Conservation (phyloP, 192 early-diverging fungal species). For the Irineochytrium annulatum region DNA sequence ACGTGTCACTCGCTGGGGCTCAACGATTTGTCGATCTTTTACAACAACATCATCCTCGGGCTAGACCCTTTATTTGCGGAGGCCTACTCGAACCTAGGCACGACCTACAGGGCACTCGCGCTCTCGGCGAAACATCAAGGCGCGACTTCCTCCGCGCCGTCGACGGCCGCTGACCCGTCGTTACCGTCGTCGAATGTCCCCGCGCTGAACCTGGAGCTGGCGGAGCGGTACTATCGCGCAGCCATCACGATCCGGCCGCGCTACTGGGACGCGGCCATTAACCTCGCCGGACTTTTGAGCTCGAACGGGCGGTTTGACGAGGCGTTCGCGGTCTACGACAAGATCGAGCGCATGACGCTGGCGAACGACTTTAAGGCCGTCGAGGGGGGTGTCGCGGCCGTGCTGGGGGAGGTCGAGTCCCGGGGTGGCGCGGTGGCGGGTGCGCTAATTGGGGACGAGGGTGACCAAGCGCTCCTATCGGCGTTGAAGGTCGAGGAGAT, state of each 20-base stretch:
- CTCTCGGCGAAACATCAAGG: too few species aligned
- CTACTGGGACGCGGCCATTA: slow-evolving; percentile 91
- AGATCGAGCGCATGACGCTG: slow-evolving; percentile 58
- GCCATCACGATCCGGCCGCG: slow-evolving; percentile 80
- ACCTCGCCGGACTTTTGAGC: slow-evolving; percentile 78
- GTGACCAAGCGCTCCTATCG: background rate
- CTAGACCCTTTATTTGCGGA: slow-evolving; percentile 85
- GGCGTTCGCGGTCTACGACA: slow-evolving; percentile 77
- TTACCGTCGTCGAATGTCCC: too few species aligned
- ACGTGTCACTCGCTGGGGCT: slow-evolving; percentile 77
- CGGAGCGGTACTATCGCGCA: slow-evolving; percentile 79
- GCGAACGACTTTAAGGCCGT: slow-evolving; percentile 27
- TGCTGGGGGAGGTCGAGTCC: too few species aligned
- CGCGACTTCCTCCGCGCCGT: background rate
- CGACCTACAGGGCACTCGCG: slow-evolving; percentile 68
- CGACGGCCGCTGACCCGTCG: background rate
- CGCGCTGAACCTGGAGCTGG: slow-evolving; percentile 38
- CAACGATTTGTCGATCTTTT: slow-evolving; percentile 66
- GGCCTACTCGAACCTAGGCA: slow-evolving; percentile 88
- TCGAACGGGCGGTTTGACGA: slow-evolving; percentile 60
- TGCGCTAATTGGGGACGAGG: too few species aligned
- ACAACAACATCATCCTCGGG: slow-evolving; percentile 77
- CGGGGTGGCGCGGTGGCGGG: too few species aligned
- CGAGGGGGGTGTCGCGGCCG: slow-evolving; percentile 27
- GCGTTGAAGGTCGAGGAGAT: too few species aligned